Base-by-base conservation (phyloP, 106 monocot species). In the Acorus calamus region DNA sequence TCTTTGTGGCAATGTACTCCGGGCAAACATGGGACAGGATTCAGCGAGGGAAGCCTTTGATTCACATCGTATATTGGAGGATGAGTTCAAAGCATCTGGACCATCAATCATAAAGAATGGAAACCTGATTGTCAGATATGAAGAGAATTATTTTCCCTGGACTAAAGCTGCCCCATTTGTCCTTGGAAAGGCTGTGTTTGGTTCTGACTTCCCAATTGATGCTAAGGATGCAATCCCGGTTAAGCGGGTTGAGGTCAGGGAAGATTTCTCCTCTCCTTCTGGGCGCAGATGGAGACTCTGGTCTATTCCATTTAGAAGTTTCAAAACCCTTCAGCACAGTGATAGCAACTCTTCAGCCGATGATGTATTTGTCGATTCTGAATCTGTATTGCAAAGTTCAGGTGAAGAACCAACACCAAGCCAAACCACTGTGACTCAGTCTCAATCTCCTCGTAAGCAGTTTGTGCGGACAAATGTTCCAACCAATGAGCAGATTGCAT, bases 401-500 rank as follows among this genome's bases (percentile, higher is more conserved):
- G 46, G 57, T 57, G 49, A 46, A 52, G 87, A 91, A 46, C 74
- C 72, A 57, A 60, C 52, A 14, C 53, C 57, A 11, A 65, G 66
- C 65, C 28, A 28, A 28, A 51, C 12, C 43, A 65, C 57, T 64
- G 69, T 59, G 74, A 73, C 59, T 54, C 71, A 68, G 42, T 75
- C 84, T 28, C 28, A 28, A 28, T 28, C 28, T 46, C 80, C 90
- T 52, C 56, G 80, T 46, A 96, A 87, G 68, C 76, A 87, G 60
- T 82, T 77, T 52, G 14, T 91, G 5, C 79, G 80, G 7, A 87
- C 94, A 67, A 83, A 87, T 71, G 68, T 86, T 69, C 94, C 94
- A 10, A 96, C 82, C 6, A 96, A 71, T 65, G 90, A 82, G 60
- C 82, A 96, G 67, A 84, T 96, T 66, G 84, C 87, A 71, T 87